Conservation (phyloP, 305 asterid species). For the Fraxinus latifolia region DNA sequence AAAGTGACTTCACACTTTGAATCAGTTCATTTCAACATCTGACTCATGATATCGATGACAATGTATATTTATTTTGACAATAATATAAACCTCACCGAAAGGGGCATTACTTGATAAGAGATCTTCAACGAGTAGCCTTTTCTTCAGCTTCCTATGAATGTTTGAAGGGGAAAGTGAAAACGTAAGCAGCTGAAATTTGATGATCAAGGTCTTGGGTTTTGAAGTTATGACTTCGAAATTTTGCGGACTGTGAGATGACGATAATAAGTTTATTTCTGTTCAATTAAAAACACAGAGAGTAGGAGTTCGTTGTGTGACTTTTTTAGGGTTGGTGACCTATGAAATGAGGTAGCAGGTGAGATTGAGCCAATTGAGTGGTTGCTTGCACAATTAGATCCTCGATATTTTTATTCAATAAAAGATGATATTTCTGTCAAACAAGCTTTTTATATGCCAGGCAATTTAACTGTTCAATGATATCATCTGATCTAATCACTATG, state of each 20-base stretch:
- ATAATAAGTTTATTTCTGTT: background rate
- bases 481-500: background rate
- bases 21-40: background rate
- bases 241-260: background rate
- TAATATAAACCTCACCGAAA: background rate
- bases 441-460: background rate
- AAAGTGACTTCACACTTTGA: background rate
- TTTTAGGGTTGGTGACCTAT: background rate
- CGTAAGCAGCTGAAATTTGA: background rate
- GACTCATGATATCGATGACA: background rate
- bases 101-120: background rate
- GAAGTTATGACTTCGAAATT: background rate
- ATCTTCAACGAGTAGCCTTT: background rate
- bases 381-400: background rate
- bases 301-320: background rate
- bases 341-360: background rate
- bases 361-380: background rate
- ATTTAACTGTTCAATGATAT: background rate
- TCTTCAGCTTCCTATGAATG: conserved; percentile 1
- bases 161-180: background rate
- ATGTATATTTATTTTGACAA: background rate
- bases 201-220: background rate
- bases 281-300: background rate
- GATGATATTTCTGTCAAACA: background rate
- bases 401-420: background rate